A percentile compares a stretch with the other conserved stretches of the same genome.
Evolutionary conservation across 495 filamentous ascomycete species (phyloP).

Genomic region (Xylaria venustula): DNA sequence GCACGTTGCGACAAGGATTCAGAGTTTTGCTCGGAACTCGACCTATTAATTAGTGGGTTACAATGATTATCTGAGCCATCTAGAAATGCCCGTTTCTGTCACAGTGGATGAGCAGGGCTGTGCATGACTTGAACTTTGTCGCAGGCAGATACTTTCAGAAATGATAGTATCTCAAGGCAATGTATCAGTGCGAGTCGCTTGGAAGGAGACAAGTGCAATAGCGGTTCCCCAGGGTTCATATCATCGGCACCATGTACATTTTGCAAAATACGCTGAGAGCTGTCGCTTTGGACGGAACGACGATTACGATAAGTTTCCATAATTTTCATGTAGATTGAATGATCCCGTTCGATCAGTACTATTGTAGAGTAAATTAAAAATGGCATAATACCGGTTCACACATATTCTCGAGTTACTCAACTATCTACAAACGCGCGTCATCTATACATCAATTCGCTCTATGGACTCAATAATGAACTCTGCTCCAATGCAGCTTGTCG

Average conservation of each 20-base stretch:
- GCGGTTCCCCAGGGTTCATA: not conserved
- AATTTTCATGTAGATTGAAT: conserved; percentile 12
- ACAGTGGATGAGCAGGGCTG: not conserved
- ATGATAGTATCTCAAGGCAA: not conserved
- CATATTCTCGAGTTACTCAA: not conserved
- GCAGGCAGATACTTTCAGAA: not conserved
- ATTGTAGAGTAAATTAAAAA: conserved; percentile 9
- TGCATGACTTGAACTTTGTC: not conserved
- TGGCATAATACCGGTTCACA: not conserved
- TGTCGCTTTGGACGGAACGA: conserved; percentile 1
- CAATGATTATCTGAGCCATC: not conserved
- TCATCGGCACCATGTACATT: not conserved
- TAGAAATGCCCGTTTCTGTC: not conserved
- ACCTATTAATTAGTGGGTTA: not conserved
- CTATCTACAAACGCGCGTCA: not conserved
- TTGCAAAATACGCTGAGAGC: not conserved
- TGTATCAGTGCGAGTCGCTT: not conserved
- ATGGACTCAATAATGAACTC: no score
- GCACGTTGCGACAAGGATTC: conserved; percentile 21
- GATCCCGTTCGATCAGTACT: not conserved
- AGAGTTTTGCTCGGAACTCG: conserved; percentile 8
- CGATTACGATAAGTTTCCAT: not conserved
- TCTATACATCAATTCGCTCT: not conserved
- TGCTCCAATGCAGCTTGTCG: no score
- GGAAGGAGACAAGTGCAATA: not conserved